Evolutionary conservation across 139 green algal species (phyloP), one percentile per base, ranked within the genome.

Genomic region (Micromonas commoda): DNA sequence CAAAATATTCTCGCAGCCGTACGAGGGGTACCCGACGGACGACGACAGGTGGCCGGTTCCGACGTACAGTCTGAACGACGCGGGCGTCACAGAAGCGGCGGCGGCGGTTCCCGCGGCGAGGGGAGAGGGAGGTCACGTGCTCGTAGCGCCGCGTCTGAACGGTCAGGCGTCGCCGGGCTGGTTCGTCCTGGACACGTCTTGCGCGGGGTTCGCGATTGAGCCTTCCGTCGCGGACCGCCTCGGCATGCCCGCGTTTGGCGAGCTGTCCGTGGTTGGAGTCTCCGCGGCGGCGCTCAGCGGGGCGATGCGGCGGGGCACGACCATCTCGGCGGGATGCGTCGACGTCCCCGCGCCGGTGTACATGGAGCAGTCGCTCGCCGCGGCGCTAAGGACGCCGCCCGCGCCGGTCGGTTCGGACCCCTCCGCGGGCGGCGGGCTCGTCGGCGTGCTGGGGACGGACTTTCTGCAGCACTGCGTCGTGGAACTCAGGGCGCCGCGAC

Each of bases 331-430:
- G 37, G 68, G 68, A 1, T 16, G 21, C 9, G 29, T 61, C 20
- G 6, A 6, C 2, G 31, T 33, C 37, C 52, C 6, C 37, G 24
- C 24, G 21, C 37, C 68, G 9, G 24, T 75, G 28, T 75, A 33
- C 64, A 71, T 71, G 68, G 68, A 75, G 33, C 68, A 75, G 53
- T 38, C n/a, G 20, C 29, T 75, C 6, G 68, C 52, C 34, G 68
- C 26, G 2, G 68, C 68, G 23, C 23, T 61, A 0, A 23, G 68
- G n/a, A 34, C 53, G 23, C 68, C 68, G 1, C 6, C 28, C n/a
- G 38, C 35, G 68, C 23, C 5, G 37, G 29, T n/a, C n/a, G n/a
- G n/a, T n/a, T n/a, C n/a, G n/a, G n/a, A n/a, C n/a, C n/a, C n/a
- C n/a, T n/a, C n/a, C 23, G 37, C 19, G 20, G n/a, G n/a, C 37